Conservation (phyloP, 2,329 filamentous ascomycete species). For the Botrytis elliptica region DNA sequence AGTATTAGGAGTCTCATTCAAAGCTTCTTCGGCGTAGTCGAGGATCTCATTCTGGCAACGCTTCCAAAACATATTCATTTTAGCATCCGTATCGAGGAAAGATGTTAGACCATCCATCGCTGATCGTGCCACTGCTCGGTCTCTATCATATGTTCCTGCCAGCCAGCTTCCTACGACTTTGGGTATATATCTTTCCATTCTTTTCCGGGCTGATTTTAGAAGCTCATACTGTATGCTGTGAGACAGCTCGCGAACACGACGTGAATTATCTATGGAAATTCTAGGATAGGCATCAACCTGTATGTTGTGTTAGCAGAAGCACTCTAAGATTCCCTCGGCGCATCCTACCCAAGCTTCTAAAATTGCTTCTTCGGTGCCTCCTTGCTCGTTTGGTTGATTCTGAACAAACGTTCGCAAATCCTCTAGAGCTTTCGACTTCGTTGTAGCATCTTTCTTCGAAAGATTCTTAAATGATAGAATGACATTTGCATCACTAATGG, state of each 20-base stretch:
- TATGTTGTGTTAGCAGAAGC: not conserved
- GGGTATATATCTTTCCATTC: slow-evolving; percentile 77
- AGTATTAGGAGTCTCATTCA: slow-evolving; percentile 76
- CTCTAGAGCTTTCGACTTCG: slow-evolving; percentile 86
- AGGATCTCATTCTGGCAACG: slow-evolving; percentile 79
- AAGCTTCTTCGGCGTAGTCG: slow-evolving; percentile 75
- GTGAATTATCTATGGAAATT: slow-evolving; percentile 83
- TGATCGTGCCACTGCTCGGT: slow-evolving; percentile 72
- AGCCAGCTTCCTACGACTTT: slow-evolving; percentile 86
- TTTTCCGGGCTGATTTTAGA: slow-evolving; percentile 67
- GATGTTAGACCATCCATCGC: slow-evolving; percentile 72
- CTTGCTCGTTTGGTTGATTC: slow-evolving; percentile 52
- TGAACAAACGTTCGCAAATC: slow-evolving; percentile 70
- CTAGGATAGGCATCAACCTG: slow-evolving; percentile 85
- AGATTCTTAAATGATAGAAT: slow-evolving; percentile 92
- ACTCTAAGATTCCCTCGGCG: not conserved
- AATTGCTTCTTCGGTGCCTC: slow-evolving; percentile 74
- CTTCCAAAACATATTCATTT: slow-evolving; percentile 72
- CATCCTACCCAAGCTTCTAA: slow-evolving; percentile 80
- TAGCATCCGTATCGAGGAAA: slow-evolving; percentile 79
- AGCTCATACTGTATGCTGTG: slow-evolving; percentile 69
- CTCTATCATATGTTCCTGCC: slow-evolving; percentile 82
- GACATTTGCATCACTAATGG: slow-evolving; percentile 75
- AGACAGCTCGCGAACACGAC: slow-evolving; percentile 82
- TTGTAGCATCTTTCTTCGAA: slow-evolving; percentile 88